These are phyloP conservation scores for Lipomyces lipofer DNA, from an alignment of 805 yeast species.

Conservation along the genomic window DNA sequence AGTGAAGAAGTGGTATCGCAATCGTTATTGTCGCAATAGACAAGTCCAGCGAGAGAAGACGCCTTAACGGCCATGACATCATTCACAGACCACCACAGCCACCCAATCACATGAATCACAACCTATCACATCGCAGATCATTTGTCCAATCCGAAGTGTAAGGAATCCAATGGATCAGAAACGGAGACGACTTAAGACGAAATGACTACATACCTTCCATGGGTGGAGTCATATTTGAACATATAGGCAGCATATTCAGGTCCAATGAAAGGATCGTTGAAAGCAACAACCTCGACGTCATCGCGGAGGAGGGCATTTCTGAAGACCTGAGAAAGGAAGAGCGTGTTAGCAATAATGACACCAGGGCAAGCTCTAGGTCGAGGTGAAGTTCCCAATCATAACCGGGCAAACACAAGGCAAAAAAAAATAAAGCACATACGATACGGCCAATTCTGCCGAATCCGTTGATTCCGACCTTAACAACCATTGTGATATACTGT, in stretches of 20 bases:
- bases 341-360: not conserved
- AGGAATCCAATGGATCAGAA: too few species aligned
- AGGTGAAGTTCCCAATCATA: not conserved
- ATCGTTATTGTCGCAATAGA: too few species aligned
- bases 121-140: too few species aligned
- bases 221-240: constrained; percentile 95
- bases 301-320: constrained; percentile 75
- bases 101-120: too few species aligned
- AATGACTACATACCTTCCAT: constrained; percentile 53
- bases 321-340: constrained; percentile 41
- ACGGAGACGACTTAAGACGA: too few species aligned
- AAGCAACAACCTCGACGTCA: constrained; percentile 79
- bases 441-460: constrained; percentile 94
- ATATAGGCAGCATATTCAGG: constrained; percentile 91
- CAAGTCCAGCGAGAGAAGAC: too few species aligned
- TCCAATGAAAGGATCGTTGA: constrained; percentile 89
- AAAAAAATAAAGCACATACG: constrained; percentile 43
- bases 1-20: too few species aligned
- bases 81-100: too few species aligned
- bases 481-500: constrained; percentile 33
- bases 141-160: too few species aligned
- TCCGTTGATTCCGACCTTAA: constrained; percentile 87
- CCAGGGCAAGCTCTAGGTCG: not conserved
- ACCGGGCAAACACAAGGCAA: not conserved
- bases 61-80: too few species aligned